Evolutionary conservation across 164 flowering plant genomes (phyloP).

Genomic region (Cinnamomum chago): DNA sequence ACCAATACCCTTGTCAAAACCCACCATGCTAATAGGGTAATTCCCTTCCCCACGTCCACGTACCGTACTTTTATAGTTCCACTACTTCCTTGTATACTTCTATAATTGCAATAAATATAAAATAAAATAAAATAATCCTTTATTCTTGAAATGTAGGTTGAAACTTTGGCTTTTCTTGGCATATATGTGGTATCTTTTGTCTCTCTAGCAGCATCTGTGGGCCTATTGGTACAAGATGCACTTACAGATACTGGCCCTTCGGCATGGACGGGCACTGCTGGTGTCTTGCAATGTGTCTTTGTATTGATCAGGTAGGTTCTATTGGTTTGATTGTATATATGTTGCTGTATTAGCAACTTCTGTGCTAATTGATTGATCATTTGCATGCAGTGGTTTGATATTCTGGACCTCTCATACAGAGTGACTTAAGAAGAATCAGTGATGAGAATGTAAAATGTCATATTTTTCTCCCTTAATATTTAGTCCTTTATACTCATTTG

Average conservation of each 20-base stretch:
- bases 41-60: too few relatives aligned
- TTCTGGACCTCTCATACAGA: conserved; percentile 81
- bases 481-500: too few relatives aligned
- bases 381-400: conserved; percentile 57
- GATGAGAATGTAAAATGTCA: too few relatives aligned
- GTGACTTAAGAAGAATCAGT: conserved; percentile 19
- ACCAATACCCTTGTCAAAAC: too few relatives aligned
- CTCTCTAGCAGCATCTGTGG: conserved; percentile 90
- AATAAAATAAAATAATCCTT: too few relatives aligned
- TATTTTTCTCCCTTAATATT: too few relatives aligned
- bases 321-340: not conserved
- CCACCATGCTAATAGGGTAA: too few relatives aligned
- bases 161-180: conserved; percentile 98
- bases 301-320: conserved; percentile 66
- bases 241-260: conserved; percentile 67
- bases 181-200: conserved; percentile 82
- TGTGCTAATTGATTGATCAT: not conserved
- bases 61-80: too few relatives aligned
- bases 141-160: conserved; percentile 48
- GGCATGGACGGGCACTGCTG: conserved; percentile 82
- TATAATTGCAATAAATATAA: too few relatives aligned
- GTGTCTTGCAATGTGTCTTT: conserved; percentile 89
- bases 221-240: conserved; percentile 80
- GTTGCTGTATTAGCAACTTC: not conserved
- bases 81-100: too few relatives aligned